phyloP scores from a whole-genome alignment of 768 basidiomycete genomes.

The Boletus reticulatus region DNA sequence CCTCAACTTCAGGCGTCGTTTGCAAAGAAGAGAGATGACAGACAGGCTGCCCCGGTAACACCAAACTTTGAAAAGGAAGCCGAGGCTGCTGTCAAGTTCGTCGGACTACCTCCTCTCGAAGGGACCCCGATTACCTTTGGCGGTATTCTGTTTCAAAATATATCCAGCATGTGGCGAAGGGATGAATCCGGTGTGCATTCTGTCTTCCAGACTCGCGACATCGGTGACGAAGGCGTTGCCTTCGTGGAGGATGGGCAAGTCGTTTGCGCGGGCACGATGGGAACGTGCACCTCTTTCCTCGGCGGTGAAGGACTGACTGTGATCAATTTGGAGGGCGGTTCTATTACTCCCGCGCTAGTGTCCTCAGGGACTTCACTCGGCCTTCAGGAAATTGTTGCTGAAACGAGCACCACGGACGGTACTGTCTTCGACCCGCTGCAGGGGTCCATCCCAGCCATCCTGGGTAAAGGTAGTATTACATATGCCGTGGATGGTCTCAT shows the following conservation, averaged over 20 bases:
- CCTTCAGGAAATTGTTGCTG: constrained; percentile 62
- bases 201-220: constrained; percentile 12
- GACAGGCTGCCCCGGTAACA: constrained; percentile 50
- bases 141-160: constrained; percentile 51
- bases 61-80: constrained; percentile 66
- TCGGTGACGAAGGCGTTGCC: constrained; percentile 32
- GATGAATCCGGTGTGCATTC: constrained; percentile 21
- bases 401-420: constrained; percentile 69
- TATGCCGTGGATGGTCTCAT: constrained; percentile 64
- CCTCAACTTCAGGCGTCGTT: constrained; percentile 47
- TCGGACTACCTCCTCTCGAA: constrained; percentile 68
- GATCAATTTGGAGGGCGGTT: constrained; percentile 61
- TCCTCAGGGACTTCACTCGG: constrained; percentile 66
- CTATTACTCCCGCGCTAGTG: constrained; percentile 57
- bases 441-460: constrained; percentile 28
- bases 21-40: constrained; percentile 42
- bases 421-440: constrained; percentile 48
- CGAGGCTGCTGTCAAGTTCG: constrained; percentile 51
- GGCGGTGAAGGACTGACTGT: constrained; percentile 6
- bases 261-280: constrained; percentile 39
- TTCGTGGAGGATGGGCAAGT: constrained; percentile 55
- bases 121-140: constrained; percentile 33
- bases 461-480: constrained; percentile 42
- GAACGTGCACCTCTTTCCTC: constrained; percentile 12
- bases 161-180: constrained; percentile 38